Evolutionary conservation across 371 early-diverging fungal species (phyloP).

Genomic region (Mortierella sp.): DNA sequence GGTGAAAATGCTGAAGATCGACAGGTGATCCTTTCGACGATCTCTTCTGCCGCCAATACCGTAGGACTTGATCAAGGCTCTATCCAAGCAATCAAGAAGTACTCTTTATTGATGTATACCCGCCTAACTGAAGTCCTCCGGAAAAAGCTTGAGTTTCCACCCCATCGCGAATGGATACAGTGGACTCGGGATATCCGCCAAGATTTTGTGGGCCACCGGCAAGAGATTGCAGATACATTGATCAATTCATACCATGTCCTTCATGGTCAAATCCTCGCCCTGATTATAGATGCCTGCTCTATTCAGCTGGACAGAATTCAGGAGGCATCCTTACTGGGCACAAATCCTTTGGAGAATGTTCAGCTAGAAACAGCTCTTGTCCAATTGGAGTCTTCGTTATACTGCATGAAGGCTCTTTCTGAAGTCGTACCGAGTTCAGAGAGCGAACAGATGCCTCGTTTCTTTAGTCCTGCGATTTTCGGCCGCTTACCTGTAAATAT

Average conservation of each 20-base stretch:
- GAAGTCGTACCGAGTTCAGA: constrained; percentile 74
- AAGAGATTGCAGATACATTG: constrained; percentile 81
- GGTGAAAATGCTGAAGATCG: constrained; percentile 27
- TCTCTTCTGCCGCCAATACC: constrained; percentile 38
- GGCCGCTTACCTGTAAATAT: constrained; percentile 57
- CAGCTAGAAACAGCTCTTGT: constrained; percentile 14
- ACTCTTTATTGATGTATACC: constrained; percentile 59
- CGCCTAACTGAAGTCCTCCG: constrained; percentile 63
- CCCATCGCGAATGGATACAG: constrained; percentile 60
- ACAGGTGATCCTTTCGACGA: constrained; percentile 40
- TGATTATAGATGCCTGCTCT: constrained; percentile 64
- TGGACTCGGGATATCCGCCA: constrained; percentile 72
- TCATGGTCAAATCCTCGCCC: constrained; percentile 68
- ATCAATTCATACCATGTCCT: constrained; percentile 78
- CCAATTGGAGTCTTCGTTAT: constrained; percentile 70
- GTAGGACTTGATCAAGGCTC: constrained; percentile 33
- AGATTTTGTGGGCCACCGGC: constrained; percentile 73
- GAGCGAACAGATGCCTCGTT: constrained; percentile 60
- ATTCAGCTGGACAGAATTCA: constrained; percentile 55
- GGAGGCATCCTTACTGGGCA: constrained; percentile 46
- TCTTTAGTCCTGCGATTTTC: constrained; percentile 70
- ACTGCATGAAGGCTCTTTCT: constrained; percentile 72
- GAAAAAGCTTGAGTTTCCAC: constrained; percentile 67
- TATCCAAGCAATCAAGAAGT: constrained; percentile 36
- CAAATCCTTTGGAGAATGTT: constrained; percentile 12